phyloP scores from a whole-genome alignment of 345 rosid genomes.

The Gossypium mustelinum region DNA sequence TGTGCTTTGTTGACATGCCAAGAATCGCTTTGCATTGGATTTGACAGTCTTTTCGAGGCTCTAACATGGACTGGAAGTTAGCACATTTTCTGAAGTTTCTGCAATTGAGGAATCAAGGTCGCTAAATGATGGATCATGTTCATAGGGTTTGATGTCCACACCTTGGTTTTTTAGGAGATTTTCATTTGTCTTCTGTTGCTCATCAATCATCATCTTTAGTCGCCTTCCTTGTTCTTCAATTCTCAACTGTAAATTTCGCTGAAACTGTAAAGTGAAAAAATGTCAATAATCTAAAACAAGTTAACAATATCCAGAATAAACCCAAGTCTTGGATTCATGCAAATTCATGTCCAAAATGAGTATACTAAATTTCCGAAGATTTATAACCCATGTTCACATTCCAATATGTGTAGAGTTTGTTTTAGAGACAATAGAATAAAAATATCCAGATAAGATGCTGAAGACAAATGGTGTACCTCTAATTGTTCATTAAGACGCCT shows the following conservation, averaged over 20 bases:
- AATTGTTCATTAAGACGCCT: constrained; percentile 87
- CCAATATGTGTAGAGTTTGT: not conserved
- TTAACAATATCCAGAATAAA: no score
- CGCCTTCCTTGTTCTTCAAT: constrained; percentile 90
- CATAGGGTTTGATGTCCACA: constrained; percentile 21
- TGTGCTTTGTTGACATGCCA: not conserved
- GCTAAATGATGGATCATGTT: constrained; percentile 24
- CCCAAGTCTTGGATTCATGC: no score
- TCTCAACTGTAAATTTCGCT: constrained; percentile 64
- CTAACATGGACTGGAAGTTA: constrained; percentile 53
- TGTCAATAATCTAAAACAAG: not conserved
- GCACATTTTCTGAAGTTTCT: constrained; percentile 39
- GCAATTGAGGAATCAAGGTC: constrained; percentile 41
- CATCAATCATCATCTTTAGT: constrained; percentile 71
- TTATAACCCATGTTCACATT: not conserved
- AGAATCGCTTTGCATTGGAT: not conserved
- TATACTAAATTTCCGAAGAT: not conserved
- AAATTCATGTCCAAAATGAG: not conserved
- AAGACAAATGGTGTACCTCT: constrained; percentile 44
- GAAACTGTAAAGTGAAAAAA: constrained; percentile 41
- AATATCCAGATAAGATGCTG: not conserved
- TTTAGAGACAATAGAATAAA: no score
- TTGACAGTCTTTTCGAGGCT: not conserved
- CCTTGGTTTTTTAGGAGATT: constrained; percentile 31
- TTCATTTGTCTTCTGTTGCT: constrained; percentile 54